Percentiles rank a stretch among this genome's conserved stretches.
Conservation (phyloP, 768 basidiomycete genomes). For the Amyloporia xantha region DNA sequence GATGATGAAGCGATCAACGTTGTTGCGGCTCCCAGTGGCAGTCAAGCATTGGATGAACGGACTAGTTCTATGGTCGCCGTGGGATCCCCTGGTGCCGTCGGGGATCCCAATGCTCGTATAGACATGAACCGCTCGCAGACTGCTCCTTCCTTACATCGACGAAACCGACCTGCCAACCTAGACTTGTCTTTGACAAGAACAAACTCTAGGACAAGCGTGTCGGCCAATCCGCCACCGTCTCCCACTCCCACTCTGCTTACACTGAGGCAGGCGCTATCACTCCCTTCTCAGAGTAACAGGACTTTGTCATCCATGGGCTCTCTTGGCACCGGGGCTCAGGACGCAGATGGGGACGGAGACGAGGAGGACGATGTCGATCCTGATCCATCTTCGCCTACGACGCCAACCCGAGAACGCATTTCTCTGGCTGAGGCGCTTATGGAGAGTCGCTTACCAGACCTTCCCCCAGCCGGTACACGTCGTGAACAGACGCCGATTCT, state of each 20-base stretch:
- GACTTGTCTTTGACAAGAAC: conserved; percentile 37
- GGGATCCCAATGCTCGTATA: conserved; percentile 8
- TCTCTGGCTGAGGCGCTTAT: conserved; percentile 67
- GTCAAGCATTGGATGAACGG: conserved; percentile 76
- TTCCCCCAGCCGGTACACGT: conserved; percentile 63
- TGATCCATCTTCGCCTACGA: conserved; percentile 24
- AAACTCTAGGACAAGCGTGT: conserved; percentile 29
- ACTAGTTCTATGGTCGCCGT: conserved; percentile 53
- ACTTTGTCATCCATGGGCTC: conserved; percentile 9
- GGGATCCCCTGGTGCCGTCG: conserved; percentile 18
- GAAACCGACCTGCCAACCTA: conserved; percentile 62
- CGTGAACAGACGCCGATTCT: conserved; percentile 66
- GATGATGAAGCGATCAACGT: conserved; percentile 85
- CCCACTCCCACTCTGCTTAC: conserved; percentile 58
- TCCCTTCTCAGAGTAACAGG: conserved; percentile 34
- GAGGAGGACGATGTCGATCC: conserved; percentile 37
- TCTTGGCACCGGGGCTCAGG: conserved; percentile 17
- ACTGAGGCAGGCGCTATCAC: conserved; percentile 54
- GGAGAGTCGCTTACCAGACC: conserved; percentile 71
- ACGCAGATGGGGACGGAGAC: conserved; percentile 44
- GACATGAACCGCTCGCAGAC: conserved; percentile 27
- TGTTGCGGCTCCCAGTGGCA: conserved; percentile 78
- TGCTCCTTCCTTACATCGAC: conserved; percentile 18
- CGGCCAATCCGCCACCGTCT: conserved; percentile 39
- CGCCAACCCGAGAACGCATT: conserved; percentile 47